These are phyloP conservation scores for Diaporthe vexans DNA, from an alignment of 2,329 filamentous ascomycete genomes.

Conservation along the genomic window DNA sequence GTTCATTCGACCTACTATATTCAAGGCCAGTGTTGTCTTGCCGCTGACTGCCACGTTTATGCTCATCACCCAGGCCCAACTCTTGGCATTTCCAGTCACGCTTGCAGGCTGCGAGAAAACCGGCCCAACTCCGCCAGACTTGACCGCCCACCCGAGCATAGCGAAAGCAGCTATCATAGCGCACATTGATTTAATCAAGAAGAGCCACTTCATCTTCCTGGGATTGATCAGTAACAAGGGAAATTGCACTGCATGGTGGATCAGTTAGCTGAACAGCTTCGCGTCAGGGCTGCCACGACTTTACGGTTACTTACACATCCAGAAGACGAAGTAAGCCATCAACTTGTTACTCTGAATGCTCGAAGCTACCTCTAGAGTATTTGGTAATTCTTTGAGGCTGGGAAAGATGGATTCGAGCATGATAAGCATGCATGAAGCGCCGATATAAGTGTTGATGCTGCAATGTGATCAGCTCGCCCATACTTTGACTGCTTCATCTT, in stretches of 20 bases:
- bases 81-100: slow-evolving; percentile 57
- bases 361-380: slow-evolving; percentile 53
- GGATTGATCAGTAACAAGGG: slow-evolving; percentile 58
- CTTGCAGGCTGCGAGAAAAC: slow-evolving; percentile 44
- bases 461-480: not conserved
- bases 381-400: slow-evolving; percentile 54
- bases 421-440: slow-evolving; percentile 45
- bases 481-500: not conserved
- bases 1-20: slow-evolving; percentile 52
- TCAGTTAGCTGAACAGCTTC: not conserved
- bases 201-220: slow-evolving; percentile 58
- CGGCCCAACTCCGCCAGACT: slow-evolving; percentile 41
- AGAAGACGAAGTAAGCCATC: slow-evolving; percentile 62
- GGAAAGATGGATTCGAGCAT: slow-evolving; percentile 57
- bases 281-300: too few species aligned
- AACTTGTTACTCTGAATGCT: slow-evolving; percentile 54
- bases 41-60: slow-evolving; percentile 63
- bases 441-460: slow-evolving; percentile 47
- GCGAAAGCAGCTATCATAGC: slow-evolving; percentile 46
- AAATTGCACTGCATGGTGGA: slow-evolving; percentile 51
- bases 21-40: slow-evolving; percentile 63
- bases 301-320: slow-evolving; percentile 49
- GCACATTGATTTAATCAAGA: slow-evolving; percentile 58
- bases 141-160: slow-evolving; percentile 40
- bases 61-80: slow-evolving; percentile 58